Evolutionary conservation across 352 stramenopile genomes (phyloP), one percentile per base, ranked within the genome.

Genomic region (Blastocystis sp.): DNA sequence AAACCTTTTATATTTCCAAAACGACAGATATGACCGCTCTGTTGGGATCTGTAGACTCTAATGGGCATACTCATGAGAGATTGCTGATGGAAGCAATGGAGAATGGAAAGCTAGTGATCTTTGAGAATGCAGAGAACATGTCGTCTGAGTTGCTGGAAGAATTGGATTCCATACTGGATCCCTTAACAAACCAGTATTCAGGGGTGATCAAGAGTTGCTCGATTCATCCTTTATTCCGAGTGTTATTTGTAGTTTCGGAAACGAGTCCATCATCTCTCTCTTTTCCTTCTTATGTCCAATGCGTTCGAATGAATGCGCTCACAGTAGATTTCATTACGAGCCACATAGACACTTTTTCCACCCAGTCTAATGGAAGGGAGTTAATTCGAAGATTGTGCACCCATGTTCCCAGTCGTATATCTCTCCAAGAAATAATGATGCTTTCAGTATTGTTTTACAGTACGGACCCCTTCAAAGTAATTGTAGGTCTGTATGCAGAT

Each of bases 71-170:
- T 37, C 68, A 87, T 0, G 53, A 68, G 18, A 54, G 62, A 15
- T n/a, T 87, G 76, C 18, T 87, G 37, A 76, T 43, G 11, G 5
- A 15, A 50, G 53, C 47, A 18, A 37, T 82, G 11, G 55, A 80
- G 29, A 87, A 87, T 13, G 76, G 76, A 7, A 23, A 69, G 8
- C 13, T 87, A 23, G 23, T 87, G 26, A 50, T 87, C 0, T 87
- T 87, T 56, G 76, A 87, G 9, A 87, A 87, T 39, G 76, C 76
- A 1, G 55, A 87, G 34, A 76, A 87, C 37, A 50, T 87, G 23
- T 55, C 76, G 0, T 29, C 9, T n/a, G 76, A 87, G 29, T n/a
- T 87, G 62, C 11, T 87, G 4, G 76, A 87, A 50, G 20, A 23
- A 4, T 23, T 87, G 55, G 23, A 87, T n/a, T 1, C 34, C 2